Conservation (phyloP, 2,329 filamentous ascomycete genomes). For the Bretziella fagacearum region DNA sequence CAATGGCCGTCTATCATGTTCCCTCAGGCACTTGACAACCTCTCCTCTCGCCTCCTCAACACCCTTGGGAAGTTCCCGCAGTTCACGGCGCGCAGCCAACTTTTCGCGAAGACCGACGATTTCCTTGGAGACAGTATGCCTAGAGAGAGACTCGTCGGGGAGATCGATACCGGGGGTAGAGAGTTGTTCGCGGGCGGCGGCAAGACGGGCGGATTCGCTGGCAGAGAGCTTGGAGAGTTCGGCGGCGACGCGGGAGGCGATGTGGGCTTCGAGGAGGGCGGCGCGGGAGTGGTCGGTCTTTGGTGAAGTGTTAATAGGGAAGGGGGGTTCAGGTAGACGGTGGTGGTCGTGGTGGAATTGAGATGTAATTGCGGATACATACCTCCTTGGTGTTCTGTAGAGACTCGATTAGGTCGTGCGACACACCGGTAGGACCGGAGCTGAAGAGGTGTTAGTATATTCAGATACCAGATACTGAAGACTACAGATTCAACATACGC, state of each 20-base stretch:
- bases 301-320: background rate
- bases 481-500: conserved; percentile 34
- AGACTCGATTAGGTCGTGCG: conserved; percentile 64
- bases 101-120: conserved; percentile 40
- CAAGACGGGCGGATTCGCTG: conserved; percentile 51
- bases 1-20: conserved; percentile 72
- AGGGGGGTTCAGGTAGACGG: background rate
- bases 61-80: conserved; percentile 50
- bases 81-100: conserved; percentile 44
- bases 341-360: background rate
- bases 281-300: conserved; percentile 80
- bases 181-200: conserved; percentile 48
- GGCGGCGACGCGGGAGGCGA: conserved; percentile 70
- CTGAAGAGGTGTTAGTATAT: conserved; percentile 10
- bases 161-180: conserved; percentile 36
- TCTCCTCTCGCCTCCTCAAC: conserved; percentile 60
- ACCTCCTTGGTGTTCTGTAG: conserved; percentile 79
- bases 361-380: conserved; percentile 19
- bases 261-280: conserved; percentile 67
- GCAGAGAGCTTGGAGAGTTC: conserved; percentile 69
- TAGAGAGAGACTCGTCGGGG: conserved; percentile 20
- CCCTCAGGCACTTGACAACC: conserved; percentile 63
- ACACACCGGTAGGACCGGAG: conserved; percentile 40
- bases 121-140: conserved; percentile 40
- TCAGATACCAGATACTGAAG: background rate